Evolutionary conservation across 345 rosid genomes (phyloP).

Genomic region (Rhodamnia rubescens): DNA sequence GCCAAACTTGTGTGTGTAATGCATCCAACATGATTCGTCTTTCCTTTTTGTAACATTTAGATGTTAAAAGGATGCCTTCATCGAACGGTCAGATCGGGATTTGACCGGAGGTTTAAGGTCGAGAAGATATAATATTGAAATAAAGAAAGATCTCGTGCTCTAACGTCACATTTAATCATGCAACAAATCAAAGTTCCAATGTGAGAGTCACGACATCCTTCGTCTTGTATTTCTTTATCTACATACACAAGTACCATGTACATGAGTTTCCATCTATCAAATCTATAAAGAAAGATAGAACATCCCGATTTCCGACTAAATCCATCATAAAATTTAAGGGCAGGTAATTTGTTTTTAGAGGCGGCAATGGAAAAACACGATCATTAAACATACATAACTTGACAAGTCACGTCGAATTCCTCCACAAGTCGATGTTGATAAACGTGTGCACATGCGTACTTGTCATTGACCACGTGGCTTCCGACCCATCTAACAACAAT

Average conservation of each 20-base stretch:
- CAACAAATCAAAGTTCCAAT: background rate
- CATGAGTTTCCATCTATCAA: background rate
- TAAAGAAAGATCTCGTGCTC: background rate
- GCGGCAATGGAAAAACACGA: background rate
- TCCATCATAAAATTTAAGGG: background rate
- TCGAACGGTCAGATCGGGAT: background rate
- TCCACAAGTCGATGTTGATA: too few relatives aligned
- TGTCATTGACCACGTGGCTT: background rate
- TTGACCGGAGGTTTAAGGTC: background rate
- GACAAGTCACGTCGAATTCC: background rate
- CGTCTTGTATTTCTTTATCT: background rate
- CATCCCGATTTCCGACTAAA: background rate
- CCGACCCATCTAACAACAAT: background rate
- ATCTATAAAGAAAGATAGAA: background rate
- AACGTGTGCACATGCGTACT: background rate
- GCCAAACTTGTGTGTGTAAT: background rate
- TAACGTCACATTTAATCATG: background rate
- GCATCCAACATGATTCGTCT: background rate
- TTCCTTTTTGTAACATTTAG: background rate
- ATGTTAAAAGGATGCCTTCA: background rate
- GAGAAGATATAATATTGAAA: background rate
- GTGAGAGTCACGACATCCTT: background rate
- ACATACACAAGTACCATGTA: background rate
- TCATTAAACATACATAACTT: background rate
- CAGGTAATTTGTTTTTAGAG: background rate